phyloP scores from a whole-genome alignment of 371 early-diverging fungal species.

The Mucor velutinosus region DNA sequence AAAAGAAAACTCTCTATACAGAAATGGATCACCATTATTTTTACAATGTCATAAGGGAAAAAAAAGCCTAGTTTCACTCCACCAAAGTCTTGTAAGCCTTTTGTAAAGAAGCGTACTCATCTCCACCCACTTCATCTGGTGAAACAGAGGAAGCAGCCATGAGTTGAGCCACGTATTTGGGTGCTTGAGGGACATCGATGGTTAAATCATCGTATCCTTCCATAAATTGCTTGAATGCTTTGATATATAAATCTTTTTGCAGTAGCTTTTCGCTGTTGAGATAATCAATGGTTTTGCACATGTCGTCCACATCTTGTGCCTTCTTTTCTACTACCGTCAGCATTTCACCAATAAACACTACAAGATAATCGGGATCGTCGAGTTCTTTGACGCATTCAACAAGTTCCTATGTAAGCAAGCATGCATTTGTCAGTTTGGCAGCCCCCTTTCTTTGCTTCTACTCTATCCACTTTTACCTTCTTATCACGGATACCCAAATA shows the following conservation, averaged over 20 bases:
- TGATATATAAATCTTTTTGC: constrained; percentile 37
- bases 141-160: constrained; percentile 10
- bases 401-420: constrained; percentile 31
- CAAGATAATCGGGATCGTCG: constrained; percentile 54
- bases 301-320: constrained; percentile 59
- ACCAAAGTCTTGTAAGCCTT: constrained; percentile 16
- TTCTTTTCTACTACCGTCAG: constrained; percentile 57
- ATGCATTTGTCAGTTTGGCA: background rate
- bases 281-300: constrained; percentile 52
- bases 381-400: constrained; percentile 76
- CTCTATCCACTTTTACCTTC: constrained; percentile 25
- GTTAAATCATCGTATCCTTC: constrained; percentile 77
- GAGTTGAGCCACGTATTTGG: constrained; percentile 62
- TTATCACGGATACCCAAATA: constrained; percentile 62
- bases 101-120: constrained; percentile 15
- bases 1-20: background rate
- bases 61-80: background rate
- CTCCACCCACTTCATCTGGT: constrained; percentile 20
- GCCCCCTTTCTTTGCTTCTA: background rate
- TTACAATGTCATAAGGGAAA: background rate
- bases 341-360: constrained; percentile 48
- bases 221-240: constrained; percentile 65
- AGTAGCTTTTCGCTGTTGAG: constrained; percentile 45
- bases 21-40: constrained; percentile 4
- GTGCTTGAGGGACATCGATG: constrained; percentile 83